Conservation (phyloP, 2,329 filamentous ascomycete species). For the Calycina herbarum region DNA sequence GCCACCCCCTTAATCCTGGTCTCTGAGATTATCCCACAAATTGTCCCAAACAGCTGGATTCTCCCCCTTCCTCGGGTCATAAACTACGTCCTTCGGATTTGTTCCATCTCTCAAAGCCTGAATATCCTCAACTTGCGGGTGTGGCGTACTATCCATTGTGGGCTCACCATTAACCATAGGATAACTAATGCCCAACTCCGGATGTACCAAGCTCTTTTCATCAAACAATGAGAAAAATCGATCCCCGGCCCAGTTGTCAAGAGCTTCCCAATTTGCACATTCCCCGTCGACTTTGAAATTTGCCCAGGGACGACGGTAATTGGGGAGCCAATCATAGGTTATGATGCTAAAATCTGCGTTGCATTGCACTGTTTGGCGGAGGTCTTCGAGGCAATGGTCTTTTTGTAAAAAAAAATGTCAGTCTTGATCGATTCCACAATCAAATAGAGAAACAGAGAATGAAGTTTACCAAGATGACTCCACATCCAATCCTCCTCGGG, state of each 20-base stretch:
- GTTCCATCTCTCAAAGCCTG: constrained; percentile 9
- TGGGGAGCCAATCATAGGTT: constrained; percentile 16
- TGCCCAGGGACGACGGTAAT: constrained; percentile 14
- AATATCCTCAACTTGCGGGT: constrained; percentile 8
- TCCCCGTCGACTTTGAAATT: constrained; percentile 17
- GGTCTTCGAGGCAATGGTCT: constrained; percentile 17
- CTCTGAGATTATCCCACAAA: not conserved
- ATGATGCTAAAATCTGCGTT: constrained; percentile 16
- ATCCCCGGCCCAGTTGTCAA: constrained; percentile 10
- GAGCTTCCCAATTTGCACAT: constrained; percentile 12
- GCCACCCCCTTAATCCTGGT: not conserved
- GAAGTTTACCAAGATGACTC: constrained; percentile 12
- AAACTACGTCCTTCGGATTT: constrained; percentile 12
- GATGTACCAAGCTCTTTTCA: constrained; percentile 9
- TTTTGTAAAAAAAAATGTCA: not conserved
- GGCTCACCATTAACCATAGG: constrained; percentile 10
- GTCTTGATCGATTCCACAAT: not conserved
- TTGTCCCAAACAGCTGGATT: constrained; percentile 2
- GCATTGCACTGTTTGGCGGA: constrained; percentile 16
- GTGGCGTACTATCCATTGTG: constrained; percentile 7
- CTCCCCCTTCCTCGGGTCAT: constrained; percentile 10
- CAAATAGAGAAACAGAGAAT: not conserved
- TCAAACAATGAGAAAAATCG: constrained; percentile 14
- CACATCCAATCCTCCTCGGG: constrained; percentile 13
- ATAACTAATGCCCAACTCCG: constrained; percentile 8